Evolutionary conservation across 2,329 filamentous ascomycete genomes (phyloP).

Genomic region (Aspergillus bombycis): DNA sequence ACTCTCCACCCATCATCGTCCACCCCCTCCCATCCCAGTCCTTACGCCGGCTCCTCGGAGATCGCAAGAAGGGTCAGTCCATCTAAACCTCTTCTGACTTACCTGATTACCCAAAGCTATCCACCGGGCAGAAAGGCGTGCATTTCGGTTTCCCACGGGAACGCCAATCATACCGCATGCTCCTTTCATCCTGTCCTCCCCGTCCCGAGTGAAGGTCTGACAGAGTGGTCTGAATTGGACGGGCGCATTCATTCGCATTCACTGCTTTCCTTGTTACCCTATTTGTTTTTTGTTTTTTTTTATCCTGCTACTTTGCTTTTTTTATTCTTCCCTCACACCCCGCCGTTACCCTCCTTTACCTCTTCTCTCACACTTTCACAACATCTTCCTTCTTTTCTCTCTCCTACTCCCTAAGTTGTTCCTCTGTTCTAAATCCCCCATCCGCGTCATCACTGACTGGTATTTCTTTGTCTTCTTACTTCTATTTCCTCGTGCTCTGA

Average conservation of each 20-base stretch:
- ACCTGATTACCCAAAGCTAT: slow-evolving; percentile 5
- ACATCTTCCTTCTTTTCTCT: slow-evolving; percentile 6
- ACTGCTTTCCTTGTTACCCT: slow-evolving; percentile 2
- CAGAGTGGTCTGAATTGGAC: slow-evolving; percentile 1
- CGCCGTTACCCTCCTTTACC: slow-evolving; percentile 17
- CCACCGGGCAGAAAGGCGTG: slow-evolving; percentile 4
- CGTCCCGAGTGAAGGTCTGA: slow-evolving; percentile 8
- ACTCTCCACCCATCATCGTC: slow-evolving; percentile 8
- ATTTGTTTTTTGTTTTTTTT: slow-evolving; percentile 11
- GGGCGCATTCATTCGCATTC: slow-evolving; percentile 6
- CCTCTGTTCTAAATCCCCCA: slow-evolving; percentile 5
- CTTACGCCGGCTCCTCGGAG: slow-evolving; percentile 1
- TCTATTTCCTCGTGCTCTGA: slow-evolving; percentile 14
- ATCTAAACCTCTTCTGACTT: slow-evolving; percentile 13
- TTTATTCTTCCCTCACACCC: slow-evolving; percentile 5
- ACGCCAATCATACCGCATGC: slow-evolving; percentile 19
- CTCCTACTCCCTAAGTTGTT: slow-evolving; percentile 8
- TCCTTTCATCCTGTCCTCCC: slow-evolving; percentile 16
- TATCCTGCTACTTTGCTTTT: background rate
- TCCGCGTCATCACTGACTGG: slow-evolving; percentile 2
- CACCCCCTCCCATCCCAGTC: slow-evolving; percentile 13
- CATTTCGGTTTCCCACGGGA: slow-evolving; percentile 19
- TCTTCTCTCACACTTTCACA: slow-evolving; percentile 7
- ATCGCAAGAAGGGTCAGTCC: background rate
- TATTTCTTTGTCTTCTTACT: slow-evolving; percentile 9